Percentiles rank a stretch among this genome's conserved stretches.
These are phyloP conservation scores for Dothiorella sarmentorum DNA, from an alignment of 2,329 filamentous ascomycete genomes.

Conservation along the genomic window DNA sequence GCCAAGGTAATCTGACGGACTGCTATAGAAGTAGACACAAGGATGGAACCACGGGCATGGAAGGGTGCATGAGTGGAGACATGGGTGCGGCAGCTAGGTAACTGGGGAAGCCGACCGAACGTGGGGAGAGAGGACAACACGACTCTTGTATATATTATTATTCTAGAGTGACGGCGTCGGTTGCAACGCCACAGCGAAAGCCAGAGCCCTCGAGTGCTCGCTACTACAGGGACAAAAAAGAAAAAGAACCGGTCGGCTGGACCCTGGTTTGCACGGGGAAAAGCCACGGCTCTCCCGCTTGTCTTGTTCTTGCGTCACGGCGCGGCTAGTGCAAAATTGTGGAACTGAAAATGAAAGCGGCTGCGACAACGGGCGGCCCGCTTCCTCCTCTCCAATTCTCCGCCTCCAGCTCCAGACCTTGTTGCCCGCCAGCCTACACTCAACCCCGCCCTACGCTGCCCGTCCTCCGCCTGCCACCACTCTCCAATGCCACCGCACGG, in stretches of 20 bases:
- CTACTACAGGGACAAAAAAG: too few relatives aligned
- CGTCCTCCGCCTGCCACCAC: neutral
- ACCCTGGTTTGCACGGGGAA: too few relatives aligned
- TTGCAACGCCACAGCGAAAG: neutral
- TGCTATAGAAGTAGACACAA: too few relatives aligned
- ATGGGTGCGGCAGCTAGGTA: neutral
- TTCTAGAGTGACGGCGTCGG: too few relatives aligned
- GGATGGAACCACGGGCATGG: too few relatives aligned
- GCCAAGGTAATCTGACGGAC: too few relatives aligned
- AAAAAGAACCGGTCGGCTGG: too few relatives aligned
- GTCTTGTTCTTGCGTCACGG: constrained; percentile 18
- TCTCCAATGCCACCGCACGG: constrained; percentile 10
- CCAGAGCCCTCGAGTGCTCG: neutral
- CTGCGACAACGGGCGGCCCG: neutral
- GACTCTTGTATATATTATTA: too few relatives aligned
- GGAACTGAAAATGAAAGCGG: neutral
- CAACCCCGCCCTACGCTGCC: neutral
- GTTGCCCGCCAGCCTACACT: too few relatives aligned
- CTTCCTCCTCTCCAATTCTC: constrained; percentile 1
- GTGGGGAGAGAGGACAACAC: neutral
- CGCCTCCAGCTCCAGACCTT: too few relatives aligned
- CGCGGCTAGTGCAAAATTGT: constrained; percentile 13
- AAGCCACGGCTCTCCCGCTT: too few relatives aligned
- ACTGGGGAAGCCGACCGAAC: too few relatives aligned
- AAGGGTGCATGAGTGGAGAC: constrained; percentile 13